Evolutionary conservation across 768 basidiomycete genomes (phyloP).

Genomic region (Solioccasus polychromus): DNA sequence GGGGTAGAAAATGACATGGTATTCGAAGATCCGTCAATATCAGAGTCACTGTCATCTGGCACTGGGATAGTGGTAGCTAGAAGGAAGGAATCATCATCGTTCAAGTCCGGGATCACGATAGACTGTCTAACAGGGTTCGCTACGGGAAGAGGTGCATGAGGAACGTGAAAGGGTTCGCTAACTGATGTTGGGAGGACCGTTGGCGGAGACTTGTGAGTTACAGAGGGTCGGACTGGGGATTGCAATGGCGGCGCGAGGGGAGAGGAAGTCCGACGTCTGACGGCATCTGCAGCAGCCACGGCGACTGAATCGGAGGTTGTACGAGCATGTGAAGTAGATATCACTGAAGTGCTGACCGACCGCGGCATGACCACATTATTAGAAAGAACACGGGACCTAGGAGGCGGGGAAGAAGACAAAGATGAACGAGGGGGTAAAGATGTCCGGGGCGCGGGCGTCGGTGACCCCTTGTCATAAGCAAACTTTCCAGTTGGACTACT

Average conservation of each 20-base stretch:
- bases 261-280: slow-evolving; percentile 47
- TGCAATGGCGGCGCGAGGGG: slow-evolving; percentile 37
- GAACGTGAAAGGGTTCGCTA: slow-evolving; percentile 25
- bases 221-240: slow-evolving; percentile 32
- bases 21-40: slow-evolving; percentile 54
- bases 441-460: slow-evolving; percentile 40
- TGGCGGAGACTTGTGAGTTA: slow-evolving; percentile 39
- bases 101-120: slow-evolving; percentile 39
- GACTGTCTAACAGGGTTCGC: slow-evolving; percentile 44
- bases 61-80: slow-evolving; percentile 72
- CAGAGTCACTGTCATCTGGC: slow-evolving; percentile 72
- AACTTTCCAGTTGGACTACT: slow-evolving; percentile 42
- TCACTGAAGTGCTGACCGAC: slow-evolving; percentile 39
- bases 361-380: slow-evolving; percentile 37
- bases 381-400: slow-evolving; percentile 41
- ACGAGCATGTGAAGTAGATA: slow-evolving; percentile 38
- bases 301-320: slow-evolving; percentile 42
- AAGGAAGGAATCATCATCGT: slow-evolving; percentile 60
- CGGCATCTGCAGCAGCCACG: slow-evolving; percentile 22
- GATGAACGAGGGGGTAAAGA: slow-evolving; percentile 48
- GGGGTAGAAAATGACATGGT: slow-evolving; percentile 72
- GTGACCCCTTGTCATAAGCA: slow-evolving; percentile 37
- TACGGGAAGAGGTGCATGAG: slow-evolving; percentile 2
- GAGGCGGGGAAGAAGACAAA: slow-evolving; percentile 44
- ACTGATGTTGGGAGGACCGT: slow-evolving; percentile 36